These are phyloP conservation scores for Trichosporon sp. DNA, from an alignment of 1,284 basidiomycete genomes.

Conservation along the genomic window DNA sequence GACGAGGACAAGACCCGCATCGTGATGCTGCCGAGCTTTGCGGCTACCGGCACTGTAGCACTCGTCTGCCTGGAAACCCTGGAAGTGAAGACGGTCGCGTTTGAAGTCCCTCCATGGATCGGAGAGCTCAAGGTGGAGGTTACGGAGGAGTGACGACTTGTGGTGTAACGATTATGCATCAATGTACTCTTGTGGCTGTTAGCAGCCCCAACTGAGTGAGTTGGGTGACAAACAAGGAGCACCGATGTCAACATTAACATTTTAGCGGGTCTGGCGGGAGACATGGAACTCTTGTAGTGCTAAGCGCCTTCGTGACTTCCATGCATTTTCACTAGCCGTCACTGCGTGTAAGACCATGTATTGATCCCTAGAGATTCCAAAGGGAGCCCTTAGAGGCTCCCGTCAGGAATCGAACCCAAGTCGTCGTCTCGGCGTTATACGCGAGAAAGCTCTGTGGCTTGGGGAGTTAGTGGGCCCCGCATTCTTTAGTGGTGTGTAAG, in stretches of 20 bases:
- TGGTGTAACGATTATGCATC: neutral
- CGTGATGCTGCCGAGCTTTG: conserved; percentile 81
- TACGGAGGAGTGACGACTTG: neutral
- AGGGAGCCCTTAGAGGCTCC: neutral
- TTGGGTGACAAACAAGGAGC: too few species aligned
- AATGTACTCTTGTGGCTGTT: neutral
- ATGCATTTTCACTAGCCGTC: too few species aligned
- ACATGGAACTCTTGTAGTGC: too few species aligned
- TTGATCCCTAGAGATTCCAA: too few species aligned
- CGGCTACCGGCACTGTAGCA: conserved; percentile 66
- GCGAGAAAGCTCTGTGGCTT: neutral
- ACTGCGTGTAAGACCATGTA: too few species aligned
- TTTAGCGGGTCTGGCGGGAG: too few species aligned
- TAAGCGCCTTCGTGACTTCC: too few species aligned
- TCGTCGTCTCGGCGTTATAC: neutral
- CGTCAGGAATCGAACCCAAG: neutral
- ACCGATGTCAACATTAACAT: too few species aligned
- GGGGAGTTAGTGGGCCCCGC: neutral
- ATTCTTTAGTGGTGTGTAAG: neutral
- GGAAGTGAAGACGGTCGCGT: conserved; percentile 58
- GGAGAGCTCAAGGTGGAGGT: conserved; percentile 34
- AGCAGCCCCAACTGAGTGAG: too few species aligned
- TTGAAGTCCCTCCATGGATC: conserved; percentile 54
- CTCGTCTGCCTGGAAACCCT: conserved; percentile 66
- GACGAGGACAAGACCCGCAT: conserved; percentile 63